phyloP scores from a whole-genome alignment of 2,329 filamentous ascomycete species.

The Tolypocladium album region DNA sequence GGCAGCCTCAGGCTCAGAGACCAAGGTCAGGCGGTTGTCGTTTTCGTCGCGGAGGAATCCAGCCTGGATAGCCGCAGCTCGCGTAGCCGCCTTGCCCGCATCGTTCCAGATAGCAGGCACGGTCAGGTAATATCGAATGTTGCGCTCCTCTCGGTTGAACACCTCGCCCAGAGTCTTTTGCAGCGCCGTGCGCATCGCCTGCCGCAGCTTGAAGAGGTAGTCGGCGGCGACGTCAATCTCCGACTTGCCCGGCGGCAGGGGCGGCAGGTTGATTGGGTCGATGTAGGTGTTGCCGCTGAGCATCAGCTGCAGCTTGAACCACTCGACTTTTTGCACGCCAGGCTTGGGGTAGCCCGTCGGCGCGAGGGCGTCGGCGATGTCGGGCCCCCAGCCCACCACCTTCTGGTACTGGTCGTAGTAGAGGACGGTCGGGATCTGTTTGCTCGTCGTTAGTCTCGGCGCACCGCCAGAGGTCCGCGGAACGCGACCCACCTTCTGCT shows the following conservation, averaged over 20 bases:
- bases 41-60: slow-evolving; percentile 96
- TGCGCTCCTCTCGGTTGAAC: slow-evolving; percentile 94
- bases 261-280: slow-evolving; percentile 95
- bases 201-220: slow-evolving; percentile 94
- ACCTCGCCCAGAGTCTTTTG: slow-evolving; percentile 96
- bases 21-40: slow-evolving; percentile 87
- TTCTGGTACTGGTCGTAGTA: slow-evolving; percentile 99
- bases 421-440: slow-evolving; percentile 91
- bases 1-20: slow-evolving; percentile 93
- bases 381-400: slow-evolving; percentile 97
- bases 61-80: slow-evolving; percentile 91
- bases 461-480: not conserved
- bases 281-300: slow-evolving; percentile 98
- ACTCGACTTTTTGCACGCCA: slow-evolving; percentile 97
- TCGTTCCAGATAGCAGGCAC: slow-evolving; percentile 99
- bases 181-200: slow-evolving; percentile 90
- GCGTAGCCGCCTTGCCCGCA: slow-evolving; percentile 91
- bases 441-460: not conserved
- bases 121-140: slow-evolving; percentile 94
- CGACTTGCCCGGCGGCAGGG: slow-evolving; percentile 92
- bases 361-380: slow-evolving; percentile 92
- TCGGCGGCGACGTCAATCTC: slow-evolving; percentile 99
- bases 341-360: slow-evolving; percentile 96
- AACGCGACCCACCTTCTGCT: slow-evolving; percentile 68
- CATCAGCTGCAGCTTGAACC: slow-evolving; percentile 99